A percentile compares a stretch with the other conserved stretches of the same genome.
Conservation (phyloP, 2,329 filamentous ascomycete species). For the Elsinoe ampelina region DNA sequence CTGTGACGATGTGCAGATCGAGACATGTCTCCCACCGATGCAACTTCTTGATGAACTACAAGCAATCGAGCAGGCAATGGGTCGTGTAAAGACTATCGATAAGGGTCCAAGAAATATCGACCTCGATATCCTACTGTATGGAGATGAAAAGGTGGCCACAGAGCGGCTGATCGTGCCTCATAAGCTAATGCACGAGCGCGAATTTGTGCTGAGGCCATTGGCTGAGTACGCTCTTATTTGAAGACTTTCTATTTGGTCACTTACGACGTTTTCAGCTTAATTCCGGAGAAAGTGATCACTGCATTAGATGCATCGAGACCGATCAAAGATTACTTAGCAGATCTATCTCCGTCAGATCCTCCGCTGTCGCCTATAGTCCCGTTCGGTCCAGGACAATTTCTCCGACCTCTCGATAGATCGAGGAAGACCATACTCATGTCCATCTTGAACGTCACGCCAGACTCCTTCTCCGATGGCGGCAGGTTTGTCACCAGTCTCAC, state of each 20-base stretch:
- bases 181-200: constrained; percentile 72
- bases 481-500: constrained; percentile 17
- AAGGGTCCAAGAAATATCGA: constrained; percentile 95
- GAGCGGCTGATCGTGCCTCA: constrained; percentile 79
- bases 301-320: constrained; percentile 20
- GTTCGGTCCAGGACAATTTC: constrained; percentile 35
- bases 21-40: constrained; percentile 66
- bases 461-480: constrained; percentile 94
- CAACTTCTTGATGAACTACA: constrained; percentile 73
- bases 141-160: constrained; percentile 53
- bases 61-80: constrained; percentile 69
- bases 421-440: constrained; percentile 77
- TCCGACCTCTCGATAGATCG: constrained; percentile 48
- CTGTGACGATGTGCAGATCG: constrained; percentile 48
- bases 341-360: background rate
- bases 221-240: constrained; percentile 52
- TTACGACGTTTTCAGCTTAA: constrained; percentile 27
- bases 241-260: background rate
- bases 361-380: constrained; percentile 33
- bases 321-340: constrained; percentile 7
- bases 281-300: constrained; percentile 32
- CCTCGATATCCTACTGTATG: constrained; percentile 82
- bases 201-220: constrained; percentile 85
- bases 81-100: constrained; percentile 74
- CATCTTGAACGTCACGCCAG: constrained; percentile 87